Evolutionary conservation across 2,329 filamentous ascomycete species (phyloP), one percentile per base, ranked within the genome.

Genomic region (Proliferodiscus dingleyae): DNA sequence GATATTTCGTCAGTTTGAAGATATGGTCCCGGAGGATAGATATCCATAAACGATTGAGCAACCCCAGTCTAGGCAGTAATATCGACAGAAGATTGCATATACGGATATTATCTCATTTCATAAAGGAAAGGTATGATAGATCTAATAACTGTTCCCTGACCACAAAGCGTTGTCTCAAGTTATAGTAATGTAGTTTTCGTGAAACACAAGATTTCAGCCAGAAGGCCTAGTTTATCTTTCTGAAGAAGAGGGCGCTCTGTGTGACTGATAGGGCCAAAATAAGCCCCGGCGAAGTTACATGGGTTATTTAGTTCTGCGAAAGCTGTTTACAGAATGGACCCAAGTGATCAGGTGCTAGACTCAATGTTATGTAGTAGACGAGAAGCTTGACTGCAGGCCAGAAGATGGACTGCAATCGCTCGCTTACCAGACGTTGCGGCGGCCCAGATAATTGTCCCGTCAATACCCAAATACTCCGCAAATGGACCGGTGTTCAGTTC

Each of bases 11-110:
- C 24, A 15, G 30, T 26, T 26, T 41, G n/a, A 26, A 41, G 18
- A n/a, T 41, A 41, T 8, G 38, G 38, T 18, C 38, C 38, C 18
- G 38, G 24, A 41, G 18, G 18, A 30, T 15, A 32, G 28, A 29
- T 16, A 15, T 41, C 38, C 38, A 41, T 41, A 22, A 10, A 41
- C 9, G 38, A 41, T 41, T 41, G 38, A 9, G 38, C 18, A 7
- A 30, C 10, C 10, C 38, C 38, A 26, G 38, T 41, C 38, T 26
- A 41, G 5, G 24, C 7, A 11, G 38, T 26, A 41, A 30, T 26
- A 15, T 41, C 38, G 24, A 22, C 18, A 26, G 32, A 26, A 18
- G 38, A 26, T 22, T 22, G 23, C 24, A 26, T 22, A 8, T 18
- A 22, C 15, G 38, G 23, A 32, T 18, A 22, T 11, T 23, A 8